phyloP scores from a whole-genome alignment of 2,329 filamentous ascomycete genomes.

The Ceratocystis eucalypticola region DNA sequence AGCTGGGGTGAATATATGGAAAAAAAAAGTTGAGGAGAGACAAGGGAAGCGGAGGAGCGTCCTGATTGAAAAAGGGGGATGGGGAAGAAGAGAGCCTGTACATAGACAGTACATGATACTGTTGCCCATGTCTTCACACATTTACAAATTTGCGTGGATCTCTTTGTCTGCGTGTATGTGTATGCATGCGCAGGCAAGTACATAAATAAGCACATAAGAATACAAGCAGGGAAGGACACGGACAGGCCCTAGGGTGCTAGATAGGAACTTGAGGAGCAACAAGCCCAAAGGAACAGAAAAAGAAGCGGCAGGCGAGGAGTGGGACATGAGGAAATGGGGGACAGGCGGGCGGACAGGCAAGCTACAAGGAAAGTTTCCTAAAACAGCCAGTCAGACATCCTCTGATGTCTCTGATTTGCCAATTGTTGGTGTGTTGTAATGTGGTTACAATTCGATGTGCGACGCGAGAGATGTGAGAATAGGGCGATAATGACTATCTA shows the following conservation, averaged over 20 bases:
- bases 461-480: background rate
- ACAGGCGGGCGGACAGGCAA: background rate
- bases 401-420: background rate
- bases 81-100: background rate
- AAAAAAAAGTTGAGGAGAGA: background rate
- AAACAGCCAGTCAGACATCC: background rate
- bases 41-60: background rate
- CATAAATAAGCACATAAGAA: background rate
- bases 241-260: background rate
- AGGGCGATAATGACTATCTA: background rate
- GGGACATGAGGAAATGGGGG: background rate
- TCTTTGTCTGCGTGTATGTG: background rate
- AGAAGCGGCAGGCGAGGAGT: background rate
- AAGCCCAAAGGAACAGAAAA: background rate
- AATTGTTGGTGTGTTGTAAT: background rate
- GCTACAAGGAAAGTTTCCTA: background rate
- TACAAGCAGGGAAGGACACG: background rate
- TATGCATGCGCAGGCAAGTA: background rate
- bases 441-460: background rate
- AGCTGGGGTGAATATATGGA: conserved; percentile 5
- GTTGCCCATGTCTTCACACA: background rate
- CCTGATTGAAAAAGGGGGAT: background rate
- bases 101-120: background rate
- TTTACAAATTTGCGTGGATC: background rate
- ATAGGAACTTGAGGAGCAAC: background rate